Evolutionary conservation across 257 asterid species (phyloP), one percentile per base, ranked within the genome.

Genomic region (Gentiana dahurica): DNA sequence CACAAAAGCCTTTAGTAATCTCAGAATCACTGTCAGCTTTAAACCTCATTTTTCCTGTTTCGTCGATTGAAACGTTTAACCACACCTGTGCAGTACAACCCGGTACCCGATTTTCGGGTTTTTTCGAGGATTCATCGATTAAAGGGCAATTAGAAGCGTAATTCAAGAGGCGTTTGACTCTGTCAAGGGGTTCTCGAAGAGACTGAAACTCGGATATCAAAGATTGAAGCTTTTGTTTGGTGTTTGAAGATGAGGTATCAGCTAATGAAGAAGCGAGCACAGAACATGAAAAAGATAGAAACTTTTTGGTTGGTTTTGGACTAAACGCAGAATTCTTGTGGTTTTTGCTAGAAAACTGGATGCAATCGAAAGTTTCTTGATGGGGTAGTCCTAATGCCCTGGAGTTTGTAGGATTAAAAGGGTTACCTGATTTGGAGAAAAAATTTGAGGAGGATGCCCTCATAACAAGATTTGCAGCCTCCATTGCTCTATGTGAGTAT

Each of bases 71-170:
- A 44, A 73, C 93, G 50, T 69, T 58, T 47, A 92, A 60, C 99
- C 99, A 92, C 11, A 92, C 95, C 84, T 77, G 93, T 33, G 97
- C 84, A 2, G 97, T 83, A 63, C 97, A 92, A 1, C 99, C 99
- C 0, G 83, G 87, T 4, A 88, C 97, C 2, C 97, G 88, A 53
- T 73, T 81, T 6, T 79, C 84, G 0, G 70, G 43, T 24, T 34
- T 75, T 69, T 69, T 81, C 12, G 60, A 46, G 0, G 93, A 77
- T 12, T 71, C 81, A 0, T 60, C 77, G 71, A 83, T 74, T 0
- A 69, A 54, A n/a, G 85, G 77, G 15, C 83, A 77, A 33, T 62
- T 63, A 2, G 76, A 63, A 1, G 95, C 82, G 65, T 85, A 82
- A 56, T 79, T 79, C 55, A 88, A 9, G 3, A 92, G 77, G 64